phyloP scores from a whole-genome alignment of 176 grass and related monocot genomes.

The Eragrostis nindensis region DNA sequence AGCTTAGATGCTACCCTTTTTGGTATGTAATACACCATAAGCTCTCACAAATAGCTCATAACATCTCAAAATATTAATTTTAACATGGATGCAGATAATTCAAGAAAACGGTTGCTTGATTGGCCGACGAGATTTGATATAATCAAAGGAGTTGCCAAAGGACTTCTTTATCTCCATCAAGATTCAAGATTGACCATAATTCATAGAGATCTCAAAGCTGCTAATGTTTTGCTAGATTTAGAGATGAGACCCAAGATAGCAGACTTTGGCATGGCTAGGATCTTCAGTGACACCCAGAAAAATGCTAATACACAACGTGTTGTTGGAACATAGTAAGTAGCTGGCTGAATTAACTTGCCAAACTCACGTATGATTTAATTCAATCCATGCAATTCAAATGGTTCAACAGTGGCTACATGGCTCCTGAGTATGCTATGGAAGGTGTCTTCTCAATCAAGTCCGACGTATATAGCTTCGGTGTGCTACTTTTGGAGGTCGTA shows the following conservation, averaged over 20 bases:
- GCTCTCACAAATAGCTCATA: no score
- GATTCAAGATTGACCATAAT: slow-evolving; percentile 51
- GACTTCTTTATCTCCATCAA: slow-evolving; percentile 56
- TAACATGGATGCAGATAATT: slow-evolving; percentile 7
- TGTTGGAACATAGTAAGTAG: slow-evolving; percentile 48
- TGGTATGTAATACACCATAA: not conserved
- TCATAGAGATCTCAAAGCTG: slow-evolving; percentile 39
- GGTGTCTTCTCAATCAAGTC: no score
- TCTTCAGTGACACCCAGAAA: slow-evolving; percentile 36
- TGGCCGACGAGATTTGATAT: slow-evolving; percentile 45
- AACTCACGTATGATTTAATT: not conserved
- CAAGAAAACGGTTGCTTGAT: slow-evolving; percentile 19
- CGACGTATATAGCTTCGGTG: no score
- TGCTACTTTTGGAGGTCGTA: no score
- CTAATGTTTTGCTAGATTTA: slow-evolving; percentile 49
- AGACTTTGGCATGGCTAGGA: slow-evolving; percentile 57
- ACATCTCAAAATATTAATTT: not conserved
- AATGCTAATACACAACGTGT: slow-evolving; percentile 42
- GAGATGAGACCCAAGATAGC: slow-evolving; percentile 55
- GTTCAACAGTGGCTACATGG: slow-evolving; percentile 31
- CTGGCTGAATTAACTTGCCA: not conserved
- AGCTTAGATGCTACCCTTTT: slow-evolving; percentile 32
- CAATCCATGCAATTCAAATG: not conserved
- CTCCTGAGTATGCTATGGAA: no score
- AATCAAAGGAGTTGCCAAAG: slow-evolving; percentile 48